Percentiles rank a stretch among this genome's conserved stretches.
Evolutionary conservation across 1,139 yeast genomes (phyloP).

Genomic region (Pichia sp.): DNA sequence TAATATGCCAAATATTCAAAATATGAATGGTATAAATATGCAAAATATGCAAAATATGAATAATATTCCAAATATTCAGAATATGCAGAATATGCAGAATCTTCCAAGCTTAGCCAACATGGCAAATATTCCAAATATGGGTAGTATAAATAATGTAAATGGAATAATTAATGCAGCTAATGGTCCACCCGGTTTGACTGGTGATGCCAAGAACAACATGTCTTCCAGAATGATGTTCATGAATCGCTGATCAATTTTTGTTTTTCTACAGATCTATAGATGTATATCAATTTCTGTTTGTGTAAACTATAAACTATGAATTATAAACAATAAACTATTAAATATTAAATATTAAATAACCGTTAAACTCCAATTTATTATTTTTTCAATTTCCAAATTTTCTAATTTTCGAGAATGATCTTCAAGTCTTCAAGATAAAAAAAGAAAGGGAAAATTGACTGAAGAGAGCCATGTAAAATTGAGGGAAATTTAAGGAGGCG

Average conservation of each 20-base stretch:
- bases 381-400: too few relatives aligned
- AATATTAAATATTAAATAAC: too few relatives aligned
- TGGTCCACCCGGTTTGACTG: conserved; percentile 7
- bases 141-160: neutral
- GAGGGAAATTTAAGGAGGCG: too few relatives aligned
- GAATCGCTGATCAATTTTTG: conserved; percentile 5
- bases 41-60: neutral
- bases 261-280: neutral
- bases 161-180: neutral
- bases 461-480: too few relatives aligned
- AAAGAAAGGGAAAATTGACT: too few relatives aligned
- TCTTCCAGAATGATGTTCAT: conserved; percentile 10
- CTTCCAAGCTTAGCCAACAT: neutral
- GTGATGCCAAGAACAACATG: conserved; percentile 4
- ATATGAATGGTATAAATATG: neutral
- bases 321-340: too few relatives aligned
- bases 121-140: neutral
- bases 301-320: too few relatives aligned
- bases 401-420: too few relatives aligned
- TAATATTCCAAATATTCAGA: neutral
- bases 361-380: too few relatives aligned
- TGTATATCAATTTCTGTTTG: neutral
- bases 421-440: too few relatives aligned
- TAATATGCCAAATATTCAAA: neutral
- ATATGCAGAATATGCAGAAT: neutral